Conservation (phyloP, 2,329 filamentous ascomycete species). For the Hypoxylon sp. region DNA sequence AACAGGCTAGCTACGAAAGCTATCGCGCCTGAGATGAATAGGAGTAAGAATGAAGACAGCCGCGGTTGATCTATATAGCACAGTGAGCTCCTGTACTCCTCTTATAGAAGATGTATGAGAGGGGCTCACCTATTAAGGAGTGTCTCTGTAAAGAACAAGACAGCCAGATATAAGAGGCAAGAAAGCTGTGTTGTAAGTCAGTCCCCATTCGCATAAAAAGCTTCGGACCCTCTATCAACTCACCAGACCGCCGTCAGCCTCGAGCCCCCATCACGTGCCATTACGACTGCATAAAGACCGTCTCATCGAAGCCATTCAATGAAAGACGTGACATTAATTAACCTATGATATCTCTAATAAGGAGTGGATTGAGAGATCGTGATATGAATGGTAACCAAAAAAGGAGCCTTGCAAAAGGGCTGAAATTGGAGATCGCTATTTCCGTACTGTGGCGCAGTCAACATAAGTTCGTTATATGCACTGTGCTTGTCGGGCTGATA, state of each 20-base stretch:
- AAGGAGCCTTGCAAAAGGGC: conserved; percentile 22
- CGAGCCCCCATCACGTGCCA: conserved; percentile 55
- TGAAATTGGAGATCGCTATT: conserved; percentile 43
- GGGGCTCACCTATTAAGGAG: conserved; percentile 62
- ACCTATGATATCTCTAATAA: conserved; percentile 30
- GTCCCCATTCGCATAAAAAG: conserved; percentile 18
- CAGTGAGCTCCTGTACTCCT: conserved; percentile 31
- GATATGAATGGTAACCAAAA: conserved; percentile 21
- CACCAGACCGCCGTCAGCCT: conserved; percentile 58
- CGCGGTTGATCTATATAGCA: conserved; percentile 62
- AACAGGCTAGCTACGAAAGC: conserved; percentile 61
- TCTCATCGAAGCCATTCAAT: conserved; percentile 41
- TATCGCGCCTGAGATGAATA: conserved; percentile 62
- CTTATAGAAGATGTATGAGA: neutral
- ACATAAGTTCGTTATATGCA: neutral
- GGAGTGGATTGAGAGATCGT: conserved; percentile 21
- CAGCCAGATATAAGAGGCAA: conserved; percentile 65
- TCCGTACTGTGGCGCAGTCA: conserved; percentile 38
- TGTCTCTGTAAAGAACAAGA: conserved; percentile 64
- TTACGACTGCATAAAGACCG: conserved; percentile 44
- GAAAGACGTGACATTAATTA: conserved; percentile 10
- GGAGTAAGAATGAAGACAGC: conserved; percentile 63
- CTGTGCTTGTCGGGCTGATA: neutral
- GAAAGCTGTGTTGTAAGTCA: conserved; percentile 56
- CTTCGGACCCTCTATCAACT: conserved; percentile 33